Evolutionary conservation across 1,284 basidiomycete genomes (phyloP).

Genomic region (Violaceomyces palustris): DNA sequence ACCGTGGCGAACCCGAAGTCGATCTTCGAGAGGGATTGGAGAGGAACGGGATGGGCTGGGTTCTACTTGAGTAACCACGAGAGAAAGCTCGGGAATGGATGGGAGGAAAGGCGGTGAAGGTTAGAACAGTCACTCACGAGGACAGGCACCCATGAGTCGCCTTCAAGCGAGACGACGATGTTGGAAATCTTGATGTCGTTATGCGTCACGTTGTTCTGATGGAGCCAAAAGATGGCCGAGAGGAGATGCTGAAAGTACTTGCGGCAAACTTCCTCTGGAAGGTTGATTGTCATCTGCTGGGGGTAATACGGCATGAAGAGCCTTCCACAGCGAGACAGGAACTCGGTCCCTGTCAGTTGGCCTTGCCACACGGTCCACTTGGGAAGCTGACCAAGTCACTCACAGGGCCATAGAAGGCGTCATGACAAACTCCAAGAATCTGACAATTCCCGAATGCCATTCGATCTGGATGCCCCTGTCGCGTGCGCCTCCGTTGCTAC

Average conservation of each 20-base stretch:
- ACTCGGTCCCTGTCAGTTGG: not conserved
- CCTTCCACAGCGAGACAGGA: not conserved
- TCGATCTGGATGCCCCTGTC: constrained; percentile 8
- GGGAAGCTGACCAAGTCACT: not conserved
- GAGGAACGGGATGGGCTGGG: not conserved
- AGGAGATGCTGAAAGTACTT: constrained; percentile 36
- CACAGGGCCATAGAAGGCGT: constrained; percentile 26
- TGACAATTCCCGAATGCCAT: constrained; percentile 34
- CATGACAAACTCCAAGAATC: constrained; percentile 33
- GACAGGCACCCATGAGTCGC: not conserved
- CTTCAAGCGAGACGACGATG: constrained; percentile 17
- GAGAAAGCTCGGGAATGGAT: no score
- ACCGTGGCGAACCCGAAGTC: constrained; percentile 44
- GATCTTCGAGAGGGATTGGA: constrained; percentile 14
- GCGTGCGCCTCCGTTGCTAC: constrained; percentile 13
- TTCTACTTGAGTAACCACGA: not conserved
- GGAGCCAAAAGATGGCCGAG: constrained; percentile 36
- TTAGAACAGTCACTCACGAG: not conserved
- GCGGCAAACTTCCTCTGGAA: constrained; percentile 22
- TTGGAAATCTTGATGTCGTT: constrained; percentile 46
- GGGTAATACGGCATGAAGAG: constrained; percentile 40
- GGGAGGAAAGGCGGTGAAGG: no score
- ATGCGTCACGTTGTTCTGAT: constrained; percentile 32
- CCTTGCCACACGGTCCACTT: not conserved
- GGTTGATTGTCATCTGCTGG: constrained; percentile 39